Percentiles rank a stretch among this genome's conserved stretches.
phyloP scores from a whole-genome alignment of 2,329 filamentous ascomycete species.

The Penicillium decumbens region DNA sequence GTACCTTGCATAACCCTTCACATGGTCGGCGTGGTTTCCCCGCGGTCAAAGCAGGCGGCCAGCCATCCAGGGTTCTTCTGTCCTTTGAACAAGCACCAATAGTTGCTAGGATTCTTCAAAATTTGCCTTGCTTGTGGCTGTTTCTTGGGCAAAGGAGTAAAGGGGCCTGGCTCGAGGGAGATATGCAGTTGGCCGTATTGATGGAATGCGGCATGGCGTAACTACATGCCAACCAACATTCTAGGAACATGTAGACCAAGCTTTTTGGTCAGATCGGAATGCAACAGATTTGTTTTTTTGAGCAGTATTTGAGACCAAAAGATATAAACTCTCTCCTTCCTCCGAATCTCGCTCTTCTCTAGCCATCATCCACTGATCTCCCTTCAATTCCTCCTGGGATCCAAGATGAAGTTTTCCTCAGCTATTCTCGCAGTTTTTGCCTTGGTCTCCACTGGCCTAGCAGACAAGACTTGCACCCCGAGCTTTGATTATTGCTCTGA shows the following conservation, averaged over 20 bases:
- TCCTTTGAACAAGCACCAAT: background rate
- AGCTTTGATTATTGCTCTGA: slow-evolving; percentile 36
- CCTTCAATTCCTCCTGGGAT: background rate
- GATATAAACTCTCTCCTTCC: background rate
- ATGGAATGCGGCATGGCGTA: slow-evolving; percentile 14
- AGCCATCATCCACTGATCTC: too few species aligned
- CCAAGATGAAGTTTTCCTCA: slow-evolving; percentile 25
- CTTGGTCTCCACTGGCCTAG: slow-evolving; percentile 19
- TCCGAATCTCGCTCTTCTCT: background rate
- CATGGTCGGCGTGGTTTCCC: background rate
- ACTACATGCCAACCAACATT: slow-evolving; percentile 13
- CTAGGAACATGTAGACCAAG: slow-evolving; percentile 9
- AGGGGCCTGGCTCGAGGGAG: background rate
- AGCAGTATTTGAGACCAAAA: background rate
- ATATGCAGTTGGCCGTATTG: background rate
- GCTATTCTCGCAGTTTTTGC: slow-evolving; percentile 19
- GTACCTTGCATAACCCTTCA: background rate
- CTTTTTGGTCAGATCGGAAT: slow-evolving; percentile 11
- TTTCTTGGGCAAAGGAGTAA: background rate
- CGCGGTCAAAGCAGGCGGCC: background rate
- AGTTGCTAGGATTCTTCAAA: background rate
- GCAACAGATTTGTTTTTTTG: slow-evolving; percentile 1
- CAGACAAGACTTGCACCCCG: slow-evolving; percentile 31
- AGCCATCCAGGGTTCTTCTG: background rate
- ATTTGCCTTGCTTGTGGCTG: background rate